phyloP scores from a whole-genome alignment of 768 basidiomycete genomes.

The Gyrodon lividus region DNA sequence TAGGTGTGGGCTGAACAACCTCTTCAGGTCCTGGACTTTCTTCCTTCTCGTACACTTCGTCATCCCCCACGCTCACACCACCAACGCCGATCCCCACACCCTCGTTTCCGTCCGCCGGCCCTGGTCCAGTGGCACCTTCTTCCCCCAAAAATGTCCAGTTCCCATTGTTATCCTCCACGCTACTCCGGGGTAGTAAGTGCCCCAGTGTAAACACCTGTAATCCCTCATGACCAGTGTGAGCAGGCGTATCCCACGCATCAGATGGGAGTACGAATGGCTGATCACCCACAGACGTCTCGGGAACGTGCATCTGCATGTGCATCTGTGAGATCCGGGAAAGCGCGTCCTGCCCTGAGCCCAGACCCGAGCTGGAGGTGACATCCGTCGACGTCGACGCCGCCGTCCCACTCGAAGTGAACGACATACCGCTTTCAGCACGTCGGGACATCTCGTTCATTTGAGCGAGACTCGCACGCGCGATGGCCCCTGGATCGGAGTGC shows the following conservation, averaged over 20 bases:
- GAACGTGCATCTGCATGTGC: constrained; percentile 44
- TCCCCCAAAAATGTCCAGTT: constrained; percentile 59
- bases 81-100: constrained; percentile 18
- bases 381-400: constrained; percentile 19
- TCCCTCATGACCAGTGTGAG: constrained; percentile 51
- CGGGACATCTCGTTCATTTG: constrained; percentile 81
- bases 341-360: constrained; percentile 39
- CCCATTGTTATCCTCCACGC: constrained; percentile 49
- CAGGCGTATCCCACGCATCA: constrained; percentile 26
- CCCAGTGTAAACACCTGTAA: constrained; percentile 81
- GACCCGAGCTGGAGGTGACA: constrained; percentile 6
- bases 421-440: constrained; percentile 45
- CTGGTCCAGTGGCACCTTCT: constrained; percentile 9
- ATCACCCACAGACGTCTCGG: constrained; percentile 25
- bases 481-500: constrained; percentile 49
- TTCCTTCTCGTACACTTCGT: constrained; percentile 24
- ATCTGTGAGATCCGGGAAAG: constrained; percentile 47
- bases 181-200: constrained; percentile 63
- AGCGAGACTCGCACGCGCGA: constrained; percentile 66
- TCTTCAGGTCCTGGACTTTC: constrained; percentile 36
- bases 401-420: constrained; percentile 26
- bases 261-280: constrained; percentile 30
- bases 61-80: constrained; percentile 21
- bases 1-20: constrained; percentile 40
- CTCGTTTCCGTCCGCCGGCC: constrained; percentile 20